Evolutionary conservation across 345 rosid genomes (phyloP).

Genomic region (Populus simonii): DNA sequence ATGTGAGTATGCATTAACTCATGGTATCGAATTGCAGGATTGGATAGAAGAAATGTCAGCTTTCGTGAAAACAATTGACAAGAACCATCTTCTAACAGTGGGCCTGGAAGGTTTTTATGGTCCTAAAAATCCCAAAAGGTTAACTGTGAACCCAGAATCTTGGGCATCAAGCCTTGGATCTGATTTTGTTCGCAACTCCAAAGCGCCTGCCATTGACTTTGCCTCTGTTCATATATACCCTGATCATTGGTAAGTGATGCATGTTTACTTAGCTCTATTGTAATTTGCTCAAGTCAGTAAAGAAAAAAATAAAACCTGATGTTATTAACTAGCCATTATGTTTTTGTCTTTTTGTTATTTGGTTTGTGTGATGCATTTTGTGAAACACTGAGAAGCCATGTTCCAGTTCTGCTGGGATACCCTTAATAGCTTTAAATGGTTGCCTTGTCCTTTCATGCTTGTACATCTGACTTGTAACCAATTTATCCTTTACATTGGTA

Average conservation of each 20-base stretch:
- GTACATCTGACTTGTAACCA: neutral
- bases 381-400: too few species aligned
- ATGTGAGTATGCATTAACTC: neutral
- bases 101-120: conserved; percentile 98
- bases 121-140: conserved; percentile 69
- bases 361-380: too few species aligned
- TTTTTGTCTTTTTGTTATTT: too few species aligned
- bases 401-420: neutral
- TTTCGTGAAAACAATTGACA: conserved; percentile 79
- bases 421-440: neutral
- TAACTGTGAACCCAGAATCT: conserved; percentile 66
- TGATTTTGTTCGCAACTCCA: conserved; percentile 78
- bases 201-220: conserved; percentile 56
- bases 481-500: conserved; percentile 23
- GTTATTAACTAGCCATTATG: neutral
- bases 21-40: conserved; percentile 45
- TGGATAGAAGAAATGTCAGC: conserved; percentile 90
- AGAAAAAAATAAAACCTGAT: too few species aligned
- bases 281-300: neutral
- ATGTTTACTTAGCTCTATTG: neutral
- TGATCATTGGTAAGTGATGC: conserved; percentile 71
- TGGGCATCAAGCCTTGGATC: conserved; percentile 89
- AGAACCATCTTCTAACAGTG: conserved; percentile 76
- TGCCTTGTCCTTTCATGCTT: neutral
- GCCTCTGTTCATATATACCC: conserved; percentile 94